phyloP scores from a whole-genome alignment of 2,329 filamentous ascomycete genomes.

The Neonectria magnoliae region DNA sequence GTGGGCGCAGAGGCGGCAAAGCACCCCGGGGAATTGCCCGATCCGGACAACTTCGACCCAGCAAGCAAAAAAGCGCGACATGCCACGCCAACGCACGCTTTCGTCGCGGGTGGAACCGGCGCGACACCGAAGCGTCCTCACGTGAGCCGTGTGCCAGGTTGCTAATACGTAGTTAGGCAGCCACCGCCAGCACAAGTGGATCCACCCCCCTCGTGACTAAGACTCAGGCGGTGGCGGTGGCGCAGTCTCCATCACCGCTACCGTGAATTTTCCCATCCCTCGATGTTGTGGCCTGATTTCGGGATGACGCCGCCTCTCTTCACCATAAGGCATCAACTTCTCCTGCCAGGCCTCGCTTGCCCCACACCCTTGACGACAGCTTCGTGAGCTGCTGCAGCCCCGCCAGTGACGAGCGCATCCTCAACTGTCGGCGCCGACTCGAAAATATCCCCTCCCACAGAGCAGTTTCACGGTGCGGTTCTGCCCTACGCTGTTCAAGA shows the following conservation, averaged over 20 bases:
- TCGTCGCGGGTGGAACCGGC: slow-evolving; percentile 36
- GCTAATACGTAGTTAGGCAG: too few relatives aligned
- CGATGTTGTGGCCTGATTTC: slow-evolving; percentile 30
- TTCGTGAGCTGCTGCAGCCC: slow-evolving; percentile 45
- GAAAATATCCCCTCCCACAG: slow-evolving; percentile 21
- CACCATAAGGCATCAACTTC: slow-evolving; percentile 38
- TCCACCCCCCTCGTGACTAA: slow-evolving; percentile 17
- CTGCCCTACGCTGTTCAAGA: slow-evolving; percentile 49
- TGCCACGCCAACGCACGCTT: slow-evolving; percentile 31
- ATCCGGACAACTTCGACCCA: slow-evolving; percentile 5
- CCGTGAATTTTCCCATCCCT: background rate
- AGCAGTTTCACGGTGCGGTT: slow-evolving; percentile 38
- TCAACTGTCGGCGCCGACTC: slow-evolving; percentile 35
- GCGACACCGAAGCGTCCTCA: slow-evolving; percentile 50
- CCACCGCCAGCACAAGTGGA: slow-evolving; percentile 20
- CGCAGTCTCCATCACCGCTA: slow-evolving; percentile 21
- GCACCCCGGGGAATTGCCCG: background rate
- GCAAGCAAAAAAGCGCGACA: slow-evolving; percentile 11
- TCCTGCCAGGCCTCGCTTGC: slow-evolving; percentile 32
- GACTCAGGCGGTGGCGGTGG: slow-evolving; percentile 29
- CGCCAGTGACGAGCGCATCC: slow-evolving; percentile 44
- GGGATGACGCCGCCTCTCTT: background rate
- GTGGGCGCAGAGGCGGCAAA: slow-evolving; percentile 1
- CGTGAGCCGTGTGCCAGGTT: slow-evolving; percentile 43
- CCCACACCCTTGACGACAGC: slow-evolving; percentile 48